Evolutionary conservation across 169 alveolate genomes (phyloP), one percentile per base, ranked within the genome.

Genomic region (Plasmodium malariae): DNA sequence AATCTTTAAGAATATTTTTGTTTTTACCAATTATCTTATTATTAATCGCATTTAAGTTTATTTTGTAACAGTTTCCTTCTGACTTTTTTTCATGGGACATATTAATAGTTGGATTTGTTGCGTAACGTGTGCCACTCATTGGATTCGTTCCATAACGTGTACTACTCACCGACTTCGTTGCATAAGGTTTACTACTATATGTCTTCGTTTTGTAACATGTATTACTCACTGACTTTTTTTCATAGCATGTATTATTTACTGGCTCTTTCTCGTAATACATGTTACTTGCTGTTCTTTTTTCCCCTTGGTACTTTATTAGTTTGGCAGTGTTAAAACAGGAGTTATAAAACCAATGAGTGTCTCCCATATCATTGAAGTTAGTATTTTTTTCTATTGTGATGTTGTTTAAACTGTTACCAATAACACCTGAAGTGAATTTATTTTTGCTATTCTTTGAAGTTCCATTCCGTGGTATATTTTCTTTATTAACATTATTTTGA

Each of bases 271-370:
- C n/a, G n/a, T n/a, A n/a, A n/a, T n/a, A n/a, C n/a, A n/a, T n/a
- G n/a, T n/a, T 71, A 30, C 36, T 71, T 32, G 11, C 67, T 30
- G 48, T 57, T 73, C 19, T n/a, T n/a, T 59, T 37, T 2, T 28
- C 17, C 21, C 19, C 55, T 34, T 26, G 3, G 3, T 73, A 26
- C 17, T 62, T 34, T 57, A 73, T 45, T 14, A 55, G 28, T 37
- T 73, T 73, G 17, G 87, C 36, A 14, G 54, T 73, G 19, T 57
- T 70, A 17, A 70, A 19, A 17, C 19, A 17, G 65, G 83, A 26
- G 67, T 70, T 57, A 57, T 73, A 55, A n/a, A 32, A 37, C 34
- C 43, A 73, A 26, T 73, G 72, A 45, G 28, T 48, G 21, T 37
- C 45, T 73, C 21, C 40, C 32, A 62, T 28, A 6, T 63, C 73